phyloP scores from a whole-genome alignment of 2,329 filamentous ascomycete genomes.

The Exophiala phaeomuriformis region DNA sequence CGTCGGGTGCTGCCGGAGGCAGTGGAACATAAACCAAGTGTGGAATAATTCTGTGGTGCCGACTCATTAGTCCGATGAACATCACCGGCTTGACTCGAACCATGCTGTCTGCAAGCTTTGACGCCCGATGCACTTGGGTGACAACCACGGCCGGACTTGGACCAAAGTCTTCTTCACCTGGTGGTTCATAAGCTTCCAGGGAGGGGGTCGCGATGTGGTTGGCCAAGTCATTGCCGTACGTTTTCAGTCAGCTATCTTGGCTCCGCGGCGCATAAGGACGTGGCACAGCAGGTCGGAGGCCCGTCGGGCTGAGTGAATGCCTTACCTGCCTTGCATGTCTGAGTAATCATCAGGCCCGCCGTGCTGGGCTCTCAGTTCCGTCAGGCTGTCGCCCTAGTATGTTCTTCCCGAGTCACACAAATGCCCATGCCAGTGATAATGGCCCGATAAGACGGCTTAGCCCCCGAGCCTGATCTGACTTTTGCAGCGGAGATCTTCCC shows the following conservation, averaged over 20 bases:
- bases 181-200: slow-evolving; percentile 21
- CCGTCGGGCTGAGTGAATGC: too few relatives aligned
- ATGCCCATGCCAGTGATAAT: not conserved
- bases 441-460: not conserved
- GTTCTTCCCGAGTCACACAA: too few relatives aligned
- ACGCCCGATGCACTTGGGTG: slow-evolving; percentile 30
- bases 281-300: too few relatives aligned
- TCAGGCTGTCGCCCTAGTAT: too few relatives aligned
- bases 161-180: slow-evolving; percentile 56
- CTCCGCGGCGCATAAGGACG: too few relatives aligned
- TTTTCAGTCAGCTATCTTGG: too few relatives aligned
- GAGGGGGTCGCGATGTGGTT: slow-evolving; percentile 20
- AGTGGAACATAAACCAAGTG: slow-evolving; percentile 28
- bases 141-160: slow-evolving; percentile 21
- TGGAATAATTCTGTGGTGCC: too few relatives aligned
- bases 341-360: too few relatives aligned
- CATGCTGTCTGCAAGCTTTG: slow-evolving; percentile 19
- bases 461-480: slow-evolving; percentile 2
- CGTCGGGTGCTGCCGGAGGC: slow-evolving; percentile 19
- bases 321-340: too few relatives aligned
- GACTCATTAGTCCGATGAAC: too few relatives aligned
- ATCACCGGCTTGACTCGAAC: slow-evolving; percentile 17
- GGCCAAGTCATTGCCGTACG: slow-evolving; percentile 22
- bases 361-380: too few relatives aligned
- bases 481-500: slow-evolving; percentile 22